Conservation (phyloP, 2,329 filamentous ascomycete species). For the Calonectria pteridis region DNA sequence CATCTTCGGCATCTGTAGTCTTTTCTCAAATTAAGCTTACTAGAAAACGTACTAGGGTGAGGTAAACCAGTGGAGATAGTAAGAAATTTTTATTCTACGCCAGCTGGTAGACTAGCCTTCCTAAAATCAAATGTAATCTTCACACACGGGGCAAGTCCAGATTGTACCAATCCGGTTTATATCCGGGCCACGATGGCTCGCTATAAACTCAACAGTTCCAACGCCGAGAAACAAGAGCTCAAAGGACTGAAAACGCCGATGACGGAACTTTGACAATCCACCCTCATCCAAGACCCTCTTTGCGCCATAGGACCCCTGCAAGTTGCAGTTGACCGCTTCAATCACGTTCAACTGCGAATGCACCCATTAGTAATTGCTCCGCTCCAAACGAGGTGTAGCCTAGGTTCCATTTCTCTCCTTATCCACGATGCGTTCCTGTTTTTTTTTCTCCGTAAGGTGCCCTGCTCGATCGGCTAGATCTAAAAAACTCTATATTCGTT, state of each 20-base stretch:
- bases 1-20: not conserved
- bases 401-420: not conserved
- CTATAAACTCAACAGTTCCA: not conserved
- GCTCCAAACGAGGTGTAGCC: not conserved
- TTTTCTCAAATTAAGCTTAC: not conserved
- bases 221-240: not conserved
- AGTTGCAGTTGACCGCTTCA: not conserved
- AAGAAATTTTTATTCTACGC: not conserved
- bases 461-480: not conserved
- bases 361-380: conserved; percentile 16
- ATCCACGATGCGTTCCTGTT: not conserved
- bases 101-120: not conserved
- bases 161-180: not conserved
- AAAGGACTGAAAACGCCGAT: not conserved
- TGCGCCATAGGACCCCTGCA: conserved; percentile 16
- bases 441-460: not conserved
- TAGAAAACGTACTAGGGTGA: not conserved
- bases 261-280: not conserved
- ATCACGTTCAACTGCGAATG: not conserved
- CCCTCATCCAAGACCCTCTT: conserved; percentile 10
- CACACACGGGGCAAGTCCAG: not conserved
- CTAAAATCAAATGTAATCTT: not conserved
- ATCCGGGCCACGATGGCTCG: not conserved
- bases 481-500: not conserved
- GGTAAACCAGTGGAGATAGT: not conserved